Evolutionary conservation across 2,329 filamentous ascomycete genomes (phyloP).

Genomic region (Acarospora socialis): DNA sequence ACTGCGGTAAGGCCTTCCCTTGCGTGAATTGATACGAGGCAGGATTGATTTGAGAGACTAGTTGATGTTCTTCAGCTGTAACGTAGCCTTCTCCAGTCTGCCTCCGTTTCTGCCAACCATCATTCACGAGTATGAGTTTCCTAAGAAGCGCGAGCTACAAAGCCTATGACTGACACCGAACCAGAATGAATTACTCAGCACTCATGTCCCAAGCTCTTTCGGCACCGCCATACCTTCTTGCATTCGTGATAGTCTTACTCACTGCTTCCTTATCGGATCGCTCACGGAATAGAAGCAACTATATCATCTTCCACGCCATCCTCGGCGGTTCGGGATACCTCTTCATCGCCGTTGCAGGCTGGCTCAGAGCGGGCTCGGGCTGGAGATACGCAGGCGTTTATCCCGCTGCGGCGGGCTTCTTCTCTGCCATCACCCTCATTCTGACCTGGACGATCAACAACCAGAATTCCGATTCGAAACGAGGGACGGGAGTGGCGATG

Average conservation of each 20-base stretch:
- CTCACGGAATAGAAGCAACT: slow-evolving; percentile 44
- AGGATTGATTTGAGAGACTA: no score
- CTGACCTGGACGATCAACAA: slow-evolving; percentile 88
- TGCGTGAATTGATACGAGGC: no score
- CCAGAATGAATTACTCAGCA: slow-evolving; percentile 53
- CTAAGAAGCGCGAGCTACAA: no score
- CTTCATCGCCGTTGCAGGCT: slow-evolving; percentile 19
- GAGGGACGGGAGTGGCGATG: slow-evolving; percentile 64
- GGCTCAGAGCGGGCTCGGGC: slow-evolving; percentile 7
- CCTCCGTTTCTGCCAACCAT: slow-evolving; percentile 80
- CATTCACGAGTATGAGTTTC: slow-evolving; percentile 39
- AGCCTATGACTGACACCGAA: slow-evolving; percentile 13
- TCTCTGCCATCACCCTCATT: slow-evolving; percentile 68
- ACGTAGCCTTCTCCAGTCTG: slow-evolving; percentile 76
- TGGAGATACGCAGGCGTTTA: slow-evolving; percentile 62
- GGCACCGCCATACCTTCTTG: slow-evolving; percentile 65
- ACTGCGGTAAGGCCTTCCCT: slow-evolving; percentile 41
- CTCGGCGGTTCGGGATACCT: slow-evolving; percentile 20
- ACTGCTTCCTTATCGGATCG: slow-evolving; percentile 63
- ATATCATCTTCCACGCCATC: slow-evolving; percentile 42
- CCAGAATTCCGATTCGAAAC: slow-evolving; percentile 52
- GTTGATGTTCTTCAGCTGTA: slow-evolving; percentile 74
- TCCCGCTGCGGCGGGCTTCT: slow-evolving; percentile 67
- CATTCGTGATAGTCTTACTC: slow-evolving; percentile 57
- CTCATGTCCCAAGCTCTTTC: slow-evolving; percentile 61